phyloP scores from a whole-genome alignment of 75 land plant genomes.

The Cunninghamia lanceolata region DNA sequence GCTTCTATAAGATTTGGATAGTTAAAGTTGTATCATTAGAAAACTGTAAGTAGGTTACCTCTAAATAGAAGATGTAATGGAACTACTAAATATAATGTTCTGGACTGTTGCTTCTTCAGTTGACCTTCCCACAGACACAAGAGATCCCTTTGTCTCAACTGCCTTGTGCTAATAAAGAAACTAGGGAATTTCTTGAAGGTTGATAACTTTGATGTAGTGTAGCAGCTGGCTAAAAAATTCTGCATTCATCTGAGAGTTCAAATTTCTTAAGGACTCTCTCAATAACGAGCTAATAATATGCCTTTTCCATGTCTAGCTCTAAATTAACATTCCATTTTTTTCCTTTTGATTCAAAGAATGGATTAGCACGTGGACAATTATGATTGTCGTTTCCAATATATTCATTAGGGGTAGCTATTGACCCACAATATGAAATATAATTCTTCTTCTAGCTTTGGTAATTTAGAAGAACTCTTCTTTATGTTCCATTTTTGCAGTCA shows the following conservation, averaged over 20 bases:
- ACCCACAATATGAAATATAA: not conserved
- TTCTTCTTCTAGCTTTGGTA: not conserved
- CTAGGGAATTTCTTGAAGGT: not conserved
- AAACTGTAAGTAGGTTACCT: not conserved
- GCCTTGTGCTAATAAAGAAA: not conserved
- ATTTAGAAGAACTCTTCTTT: not conserved
- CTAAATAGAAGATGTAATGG: not conserved
- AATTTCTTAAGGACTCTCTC: too few relatives aligned
- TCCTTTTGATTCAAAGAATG: not conserved
- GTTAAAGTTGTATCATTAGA: not conserved
- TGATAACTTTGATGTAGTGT: not conserved
- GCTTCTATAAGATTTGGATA: not conserved
- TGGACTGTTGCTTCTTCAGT: not conserved
- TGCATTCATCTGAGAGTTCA: not conserved
- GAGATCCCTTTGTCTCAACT: not conserved
- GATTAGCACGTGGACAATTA: not conserved
- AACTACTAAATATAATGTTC: not conserved
- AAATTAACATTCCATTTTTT: too few relatives aligned
- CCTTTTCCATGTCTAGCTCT: too few relatives aligned
- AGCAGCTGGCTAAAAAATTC: not conserved
- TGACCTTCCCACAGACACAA: not conserved
- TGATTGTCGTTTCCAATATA: not conserved
- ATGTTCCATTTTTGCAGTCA: not conserved
- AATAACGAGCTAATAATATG: too few relatives aligned
- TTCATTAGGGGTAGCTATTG: not conserved